Evolutionary conservation across 2,329 filamentous ascomycete genomes (phyloP).

Genomic region (Penicillium glabrum): DNA sequence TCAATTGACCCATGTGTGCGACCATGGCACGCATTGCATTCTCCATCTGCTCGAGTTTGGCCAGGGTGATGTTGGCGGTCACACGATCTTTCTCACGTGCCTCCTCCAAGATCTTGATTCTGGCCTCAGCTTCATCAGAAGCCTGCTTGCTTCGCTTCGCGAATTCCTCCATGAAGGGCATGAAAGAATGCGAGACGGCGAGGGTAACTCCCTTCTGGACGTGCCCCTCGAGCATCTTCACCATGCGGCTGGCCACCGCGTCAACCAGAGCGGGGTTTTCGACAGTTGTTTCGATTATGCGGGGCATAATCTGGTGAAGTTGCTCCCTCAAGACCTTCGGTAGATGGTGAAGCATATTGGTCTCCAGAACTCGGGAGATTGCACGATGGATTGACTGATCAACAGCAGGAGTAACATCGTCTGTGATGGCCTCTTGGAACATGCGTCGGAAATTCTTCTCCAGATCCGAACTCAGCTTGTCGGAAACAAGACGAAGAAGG

Average conservation of each 20-base stretch:
- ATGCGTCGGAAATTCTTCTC: constrained; percentile 76
- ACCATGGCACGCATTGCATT: constrained; percentile 49
- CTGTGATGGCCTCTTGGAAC: constrained; percentile 72
- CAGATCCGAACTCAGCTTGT: constrained; percentile 68
- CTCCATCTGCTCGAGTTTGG: constrained; percentile 63
- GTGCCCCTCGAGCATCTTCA: constrained; percentile 63
- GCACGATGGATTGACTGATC: constrained; percentile 56
- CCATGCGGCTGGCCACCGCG: constrained; percentile 69
- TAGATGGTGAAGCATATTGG: constrained; percentile 66
- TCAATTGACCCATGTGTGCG: background rate
- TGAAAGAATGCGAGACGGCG: constrained; percentile 50
- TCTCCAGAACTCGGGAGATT: constrained; percentile 50
- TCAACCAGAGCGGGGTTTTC: constrained; percentile 73
- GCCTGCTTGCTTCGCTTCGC: constrained; percentile 68
- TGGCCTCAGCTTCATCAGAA: constrained; percentile 60
- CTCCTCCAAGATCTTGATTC: constrained; percentile 46
- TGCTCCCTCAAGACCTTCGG: constrained; percentile 69
- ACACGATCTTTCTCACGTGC: constrained; percentile 45
- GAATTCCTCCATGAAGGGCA: constrained; percentile 64
- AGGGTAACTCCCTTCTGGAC: constrained; percentile 71
- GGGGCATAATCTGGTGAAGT: constrained; percentile 68
- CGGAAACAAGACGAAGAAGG: constrained; percentile 66
- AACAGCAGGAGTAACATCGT: constrained; percentile 73
- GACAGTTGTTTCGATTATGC: constrained; percentile 65
- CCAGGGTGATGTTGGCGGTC: constrained; percentile 46